Evolutionary conservation across 805 yeast species (phyloP), one percentile per base, ranked within the genome.

Genomic region (Cyberlindnera maritima): DNA sequence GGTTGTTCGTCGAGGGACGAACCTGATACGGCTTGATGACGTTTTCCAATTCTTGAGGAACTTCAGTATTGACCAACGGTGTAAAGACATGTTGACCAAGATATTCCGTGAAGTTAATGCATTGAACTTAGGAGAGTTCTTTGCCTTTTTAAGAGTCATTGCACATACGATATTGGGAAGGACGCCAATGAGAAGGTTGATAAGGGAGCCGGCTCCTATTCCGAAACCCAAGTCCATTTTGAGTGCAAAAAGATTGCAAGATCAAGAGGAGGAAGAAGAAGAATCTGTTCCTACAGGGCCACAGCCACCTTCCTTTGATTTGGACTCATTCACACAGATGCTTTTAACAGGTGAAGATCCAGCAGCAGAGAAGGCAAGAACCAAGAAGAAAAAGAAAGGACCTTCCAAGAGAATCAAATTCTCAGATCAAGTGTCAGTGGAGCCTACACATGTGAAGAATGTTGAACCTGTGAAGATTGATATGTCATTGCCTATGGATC

Each of bases 41-140:
- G 87, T 88, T n/a, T 81, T 86, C 65, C 70, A 70, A 39, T 92
- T 92, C 62, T 70, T 94, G 48, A 73, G 75, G 57, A 91, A 92
- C 63, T 92, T 92, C 70, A 82, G 80, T 46, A 67, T 92, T 13
- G 59, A 81, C 2, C 74, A 72, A 1, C 57, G 63, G 2, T 68
- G 79, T 29, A 80, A 80, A 61, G 73, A 72, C 11, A 61, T 78
- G 46, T 75, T 88, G 38, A 64, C 61, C 33, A 66, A 68, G 21
- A 76, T 84, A 19, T 82, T 81, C 60, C 65, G 72, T 29, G 72
- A 75, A 46, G 74, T 77, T 44, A 73, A 72, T 46, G 76, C 85
- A 3, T 73, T 92, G 46, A 90, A 88, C 58, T 83, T 90, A 45
- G 96, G 96, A 6, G 95, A 90, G 63, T 92, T 94, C 67, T 94